Percentiles rank a stretch among this genome's conserved stretches.
These are phyloP conservation scores for Orbilia quercus DNA, from an alignment of 2,329 filamentous ascomycete species.

Conservation along the genomic window DNA sequence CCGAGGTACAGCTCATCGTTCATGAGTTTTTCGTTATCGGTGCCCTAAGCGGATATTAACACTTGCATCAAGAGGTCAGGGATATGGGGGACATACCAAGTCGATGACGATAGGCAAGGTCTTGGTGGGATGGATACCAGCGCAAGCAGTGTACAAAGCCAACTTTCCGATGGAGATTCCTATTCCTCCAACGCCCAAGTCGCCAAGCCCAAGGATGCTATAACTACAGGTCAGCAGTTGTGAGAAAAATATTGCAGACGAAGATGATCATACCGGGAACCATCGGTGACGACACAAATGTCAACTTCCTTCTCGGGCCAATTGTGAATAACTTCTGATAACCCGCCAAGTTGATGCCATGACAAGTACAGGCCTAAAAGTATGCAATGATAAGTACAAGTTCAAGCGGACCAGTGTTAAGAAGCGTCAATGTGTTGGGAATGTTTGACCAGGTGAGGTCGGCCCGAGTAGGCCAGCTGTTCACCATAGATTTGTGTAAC, in stretches of 20 bases:
- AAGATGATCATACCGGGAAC: conserved; percentile 71
- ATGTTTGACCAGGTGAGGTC: conserved; percentile 55
- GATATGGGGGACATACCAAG: conserved; percentile 37
- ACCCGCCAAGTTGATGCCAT: conserved; percentile 90
- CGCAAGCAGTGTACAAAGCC: conserved; percentile 92
- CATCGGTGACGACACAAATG: conserved; percentile 96
- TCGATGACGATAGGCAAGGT: conserved; percentile 78
- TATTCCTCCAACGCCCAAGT: conserved; percentile 96
- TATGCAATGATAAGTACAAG: neutral
- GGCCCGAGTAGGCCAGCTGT: conserved; percentile 35
- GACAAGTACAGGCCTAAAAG: conserved; percentile 76
- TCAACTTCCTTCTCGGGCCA: conserved; percentile 91
- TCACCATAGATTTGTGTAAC: conserved; percentile 29
- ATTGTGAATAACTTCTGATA: conserved; percentile 87
- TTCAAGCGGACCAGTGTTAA: conserved; percentile 22
- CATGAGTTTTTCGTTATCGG: conserved; percentile 74
- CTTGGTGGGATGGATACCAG: conserved; percentile 90
- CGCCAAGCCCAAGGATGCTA: conserved; percentile 83
- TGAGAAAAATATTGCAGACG: neutral
- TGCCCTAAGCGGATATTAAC: conserved; percentile 66
- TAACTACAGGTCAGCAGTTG: conserved; percentile 65
- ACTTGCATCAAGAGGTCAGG: neutral
- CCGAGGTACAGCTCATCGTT: conserved; percentile 86
- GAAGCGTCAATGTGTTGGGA: conserved; percentile 39
- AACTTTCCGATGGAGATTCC: conserved; percentile 98